These are phyloP conservation scores for Trypanosoma lewisi DNA, from an alignment of 208 protist genomes.

Conservation along the genomic window DNA sequence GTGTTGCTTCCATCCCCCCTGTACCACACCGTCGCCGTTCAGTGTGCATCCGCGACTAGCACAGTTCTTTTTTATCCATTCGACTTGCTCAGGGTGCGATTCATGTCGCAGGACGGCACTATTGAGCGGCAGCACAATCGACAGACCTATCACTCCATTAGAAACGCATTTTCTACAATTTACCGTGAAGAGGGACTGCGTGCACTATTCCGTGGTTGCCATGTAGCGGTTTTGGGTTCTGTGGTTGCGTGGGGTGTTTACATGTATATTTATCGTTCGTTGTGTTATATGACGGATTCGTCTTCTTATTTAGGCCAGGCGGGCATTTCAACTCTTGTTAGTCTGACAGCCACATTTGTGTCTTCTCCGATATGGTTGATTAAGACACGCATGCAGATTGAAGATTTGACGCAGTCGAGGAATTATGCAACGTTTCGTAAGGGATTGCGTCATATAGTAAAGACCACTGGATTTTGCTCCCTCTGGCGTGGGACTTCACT, in stretches of 20 bases:
- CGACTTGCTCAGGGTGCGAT: conserved; percentile 86
- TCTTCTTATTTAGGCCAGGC: conserved; percentile 45
- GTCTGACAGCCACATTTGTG: conserved; percentile 47
- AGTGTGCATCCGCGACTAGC: conserved; percentile 65
- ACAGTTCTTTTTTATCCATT: conserved; percentile 85
- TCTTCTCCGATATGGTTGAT: conserved; percentile 89
- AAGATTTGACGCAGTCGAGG: conserved; percentile 39
- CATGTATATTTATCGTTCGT: conserved; percentile 84
- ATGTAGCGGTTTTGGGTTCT: conserved; percentile 57
- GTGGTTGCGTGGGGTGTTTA: conserved; percentile 79
- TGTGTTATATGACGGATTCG: conserved; percentile 42
- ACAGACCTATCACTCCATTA: conserved; percentile 51
- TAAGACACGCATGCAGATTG: conserved; percentile 91
- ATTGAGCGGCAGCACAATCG: conserved; percentile 69
- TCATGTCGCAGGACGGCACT: conserved; percentile 86
- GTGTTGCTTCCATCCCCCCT: conserved; percentile 32
- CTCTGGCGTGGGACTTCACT: conserved; percentile 76
- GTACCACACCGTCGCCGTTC: conserved; percentile 62
- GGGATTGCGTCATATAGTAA: conserved; percentile 50
- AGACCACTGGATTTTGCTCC: conserved; percentile 58
- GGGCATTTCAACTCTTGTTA: conserved; percentile 58
- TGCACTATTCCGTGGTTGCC: conserved; percentile 68
- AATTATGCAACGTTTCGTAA: conserved; percentile 68
- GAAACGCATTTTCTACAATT: conserved; percentile 33
- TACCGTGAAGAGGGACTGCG: conserved; percentile 52